Conservation (phyloP, 768 basidiomycete species). For the Russula virescens region DNA sequence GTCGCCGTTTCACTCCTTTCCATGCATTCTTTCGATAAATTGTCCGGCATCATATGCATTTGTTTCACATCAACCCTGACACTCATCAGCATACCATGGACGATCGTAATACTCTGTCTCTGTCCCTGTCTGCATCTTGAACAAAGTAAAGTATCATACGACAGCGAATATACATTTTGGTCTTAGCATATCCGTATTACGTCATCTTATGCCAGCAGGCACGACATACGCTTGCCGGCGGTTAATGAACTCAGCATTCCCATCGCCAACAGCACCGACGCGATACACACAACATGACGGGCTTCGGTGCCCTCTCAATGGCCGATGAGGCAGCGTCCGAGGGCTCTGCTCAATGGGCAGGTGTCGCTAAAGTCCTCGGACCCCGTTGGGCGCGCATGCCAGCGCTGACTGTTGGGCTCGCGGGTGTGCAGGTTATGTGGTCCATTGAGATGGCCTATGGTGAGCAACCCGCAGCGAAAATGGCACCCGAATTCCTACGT, state of each 20-base stretch:
- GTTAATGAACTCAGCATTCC: not conserved
- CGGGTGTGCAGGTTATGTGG: slow-evolving; percentile 90
- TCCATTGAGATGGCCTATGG: slow-evolving; percentile 94
- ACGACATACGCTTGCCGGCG: not conserved
- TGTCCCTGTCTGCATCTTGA: no score
- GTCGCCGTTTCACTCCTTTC: not conserved
- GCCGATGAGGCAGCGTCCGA: slow-evolving; percentile 39
- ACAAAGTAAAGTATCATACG: no score
- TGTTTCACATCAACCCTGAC: slow-evolving; percentile 4
- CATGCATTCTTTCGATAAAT: not conserved
- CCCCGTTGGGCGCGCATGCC: slow-evolving; percentile 65
- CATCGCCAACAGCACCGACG: not conserved
- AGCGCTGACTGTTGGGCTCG: slow-evolving; percentile 65
- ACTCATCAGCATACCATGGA: not conserved
- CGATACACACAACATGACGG: slow-evolving; percentile 40
- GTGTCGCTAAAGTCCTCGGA: slow-evolving; percentile 56
- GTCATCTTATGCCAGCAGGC: not conserved
- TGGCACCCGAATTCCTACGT: not conserved
- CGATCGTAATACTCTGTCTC: no score
- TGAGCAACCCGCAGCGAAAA: slow-evolving; percentile 16
- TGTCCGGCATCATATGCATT: not conserved
- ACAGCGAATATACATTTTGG: no score
- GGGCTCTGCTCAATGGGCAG: slow-evolving; percentile 39
- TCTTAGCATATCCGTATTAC: not conserved
- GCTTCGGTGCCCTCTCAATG: slow-evolving; percentile 43